phyloP scores from a whole-genome alignment of 768 basidiomycete genomes.

The Tylopilus sp. region DNA sequence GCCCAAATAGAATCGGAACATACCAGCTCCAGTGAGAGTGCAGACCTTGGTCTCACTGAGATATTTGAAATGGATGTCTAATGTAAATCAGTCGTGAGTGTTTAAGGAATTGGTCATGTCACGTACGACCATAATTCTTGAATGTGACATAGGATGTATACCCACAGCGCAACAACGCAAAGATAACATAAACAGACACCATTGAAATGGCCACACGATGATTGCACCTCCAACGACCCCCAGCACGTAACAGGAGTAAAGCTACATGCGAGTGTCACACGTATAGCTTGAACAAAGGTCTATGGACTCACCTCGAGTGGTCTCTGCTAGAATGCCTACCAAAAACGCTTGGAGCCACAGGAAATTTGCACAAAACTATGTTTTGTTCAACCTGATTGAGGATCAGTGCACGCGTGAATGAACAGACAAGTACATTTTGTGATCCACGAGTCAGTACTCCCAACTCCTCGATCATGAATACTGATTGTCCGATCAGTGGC shows the following conservation, averaged over 20 bases:
- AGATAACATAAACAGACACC: slow-evolving; percentile 9
- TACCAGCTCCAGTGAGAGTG: not conserved
- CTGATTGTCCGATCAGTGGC: slow-evolving; percentile 7
- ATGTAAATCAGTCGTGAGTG: not conserved
- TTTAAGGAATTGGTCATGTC: not conserved
- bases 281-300: not conserved
- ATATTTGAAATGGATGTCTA: not conserved
- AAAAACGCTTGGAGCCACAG: not conserved
- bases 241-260: slow-evolving; percentile 14
- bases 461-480: slow-evolving; percentile 10
- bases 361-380: slow-evolving; percentile 10
- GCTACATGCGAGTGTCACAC: not conserved
- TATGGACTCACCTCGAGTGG: slow-evolving; percentile 8
- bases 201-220: not conserved
- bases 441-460: slow-evolving; percentile 8
- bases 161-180: not conserved
- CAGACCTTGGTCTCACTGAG: slow-evolving; percentile 1
- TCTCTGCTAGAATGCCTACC: slow-evolving; percentile 1
- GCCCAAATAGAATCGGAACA: not conserved
- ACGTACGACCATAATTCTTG: not conserved
- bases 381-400: not conserved
- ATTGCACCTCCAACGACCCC: slow-evolving; percentile 18
- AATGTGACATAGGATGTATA: not conserved
- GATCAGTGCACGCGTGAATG: no score
- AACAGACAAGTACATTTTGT: not conserved